Conservation (phyloP, 257 asterid genomes). For the Solanum gracilifrons region DNA sequence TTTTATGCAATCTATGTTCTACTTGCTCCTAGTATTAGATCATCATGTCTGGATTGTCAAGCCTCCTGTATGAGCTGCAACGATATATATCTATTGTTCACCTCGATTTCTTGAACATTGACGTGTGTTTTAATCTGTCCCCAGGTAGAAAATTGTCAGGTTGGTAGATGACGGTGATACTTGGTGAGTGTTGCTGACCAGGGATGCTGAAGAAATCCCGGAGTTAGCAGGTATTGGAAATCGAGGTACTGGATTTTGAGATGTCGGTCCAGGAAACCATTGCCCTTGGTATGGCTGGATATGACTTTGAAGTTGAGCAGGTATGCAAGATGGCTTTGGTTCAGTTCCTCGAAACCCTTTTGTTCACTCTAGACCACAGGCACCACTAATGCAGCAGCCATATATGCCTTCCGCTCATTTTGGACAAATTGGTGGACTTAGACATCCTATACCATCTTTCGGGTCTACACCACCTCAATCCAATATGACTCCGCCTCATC, state of each 20-base stretch:
- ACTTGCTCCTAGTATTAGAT: not conserved
- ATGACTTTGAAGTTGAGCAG: constrained; percentile 29
- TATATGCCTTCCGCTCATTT: constrained; percentile 30
- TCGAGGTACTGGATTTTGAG: constrained; percentile 23
- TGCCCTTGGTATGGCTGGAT: constrained; percentile 42
- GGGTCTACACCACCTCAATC: constrained; percentile 20
- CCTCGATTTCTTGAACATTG: not conserved
- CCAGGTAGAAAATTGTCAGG: constrained; percentile 67
- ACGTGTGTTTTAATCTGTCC: not conserved
- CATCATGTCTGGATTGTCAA: not conserved
- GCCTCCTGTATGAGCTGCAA: not conserved
- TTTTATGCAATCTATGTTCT: not conserved
- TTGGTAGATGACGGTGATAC: constrained; percentile 25
- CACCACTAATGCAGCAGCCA: constrained; percentile 20
- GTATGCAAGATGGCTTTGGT: constrained; percentile 33
- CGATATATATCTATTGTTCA: not conserved
- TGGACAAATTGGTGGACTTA: constrained; percentile 35
- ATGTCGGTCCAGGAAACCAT: constrained; percentile 46
- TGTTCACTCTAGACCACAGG: constrained; percentile 27
- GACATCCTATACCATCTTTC: constrained; percentile 23
- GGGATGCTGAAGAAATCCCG: constrained; percentile 21
- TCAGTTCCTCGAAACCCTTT: constrained; percentile 34
- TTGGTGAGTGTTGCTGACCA: constrained; percentile 22
- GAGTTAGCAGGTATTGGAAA: constrained; percentile 21
- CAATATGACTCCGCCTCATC: constrained; percentile 8